A percentile compares a stretch with the other conserved stretches of the same genome.
phyloP scores from a whole-genome alignment of 371 early-diverging fungal species.

The Mycotypha africana region DNA sequence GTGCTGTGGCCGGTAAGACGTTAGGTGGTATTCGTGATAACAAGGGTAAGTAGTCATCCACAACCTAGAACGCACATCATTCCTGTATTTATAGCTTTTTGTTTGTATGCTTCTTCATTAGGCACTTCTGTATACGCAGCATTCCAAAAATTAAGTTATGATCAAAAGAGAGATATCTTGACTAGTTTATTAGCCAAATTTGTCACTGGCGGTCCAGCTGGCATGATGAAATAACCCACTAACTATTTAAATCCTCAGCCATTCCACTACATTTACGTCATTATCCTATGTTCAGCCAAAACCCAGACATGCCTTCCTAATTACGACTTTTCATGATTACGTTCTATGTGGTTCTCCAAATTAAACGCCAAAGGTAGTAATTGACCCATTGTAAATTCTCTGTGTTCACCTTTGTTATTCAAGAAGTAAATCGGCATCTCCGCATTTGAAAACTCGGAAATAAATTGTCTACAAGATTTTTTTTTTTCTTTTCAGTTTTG shows the following conservation, averaged over 20 bases:
- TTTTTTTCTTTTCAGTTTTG: background rate
- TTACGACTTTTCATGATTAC: too few species aligned
- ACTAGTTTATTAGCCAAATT: slow-evolving; percentile 34
- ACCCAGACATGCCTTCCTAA: too few species aligned
- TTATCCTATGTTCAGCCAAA: too few species aligned
- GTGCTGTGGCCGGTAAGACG: too few species aligned
- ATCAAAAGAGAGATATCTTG: slow-evolving; percentile 35
- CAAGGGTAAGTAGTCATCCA: too few species aligned
- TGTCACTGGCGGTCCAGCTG: slow-evolving; percentile 32
- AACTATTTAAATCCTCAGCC: too few species aligned
- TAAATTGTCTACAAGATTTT: slow-evolving; percentile 56
- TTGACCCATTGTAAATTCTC: slow-evolving; percentile 43
- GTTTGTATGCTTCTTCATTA: background rate
- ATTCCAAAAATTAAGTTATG: slow-evolving; percentile 24
- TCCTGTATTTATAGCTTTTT: too few species aligned
- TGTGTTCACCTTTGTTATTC: slow-evolving; percentile 48
- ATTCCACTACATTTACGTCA: too few species aligned
- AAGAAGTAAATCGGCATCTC: slow-evolving; percentile 54
- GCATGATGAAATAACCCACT: slow-evolving; percentile 43
- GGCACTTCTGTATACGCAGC: slow-evolving; percentile 34
- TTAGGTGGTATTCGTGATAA: too few species aligned
- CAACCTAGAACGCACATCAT: too few species aligned
- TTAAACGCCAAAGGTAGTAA: slow-evolving; percentile 65
- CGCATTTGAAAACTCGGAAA: slow-evolving; percentile 67
- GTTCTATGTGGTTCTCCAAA: slow-evolving; percentile 50